These are phyloP conservation scores for Xerocomellus amylosporus DNA, from an alignment of 768 basidiomycete species.

Conservation along the genomic window DNA sequence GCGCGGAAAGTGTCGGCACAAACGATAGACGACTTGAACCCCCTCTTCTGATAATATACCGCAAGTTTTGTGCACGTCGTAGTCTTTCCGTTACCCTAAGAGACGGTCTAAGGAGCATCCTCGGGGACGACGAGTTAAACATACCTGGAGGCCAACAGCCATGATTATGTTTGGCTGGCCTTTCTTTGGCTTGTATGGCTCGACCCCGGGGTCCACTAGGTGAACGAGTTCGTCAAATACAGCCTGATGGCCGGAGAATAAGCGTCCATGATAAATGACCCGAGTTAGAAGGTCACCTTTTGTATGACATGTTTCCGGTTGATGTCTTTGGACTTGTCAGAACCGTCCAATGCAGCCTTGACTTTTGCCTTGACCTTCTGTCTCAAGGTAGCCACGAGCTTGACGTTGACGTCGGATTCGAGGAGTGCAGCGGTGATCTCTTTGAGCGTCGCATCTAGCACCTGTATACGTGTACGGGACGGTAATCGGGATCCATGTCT, in stretches of 20 bases:
- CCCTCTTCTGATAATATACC: slow-evolving; percentile 94
- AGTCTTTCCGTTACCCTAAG: slow-evolving; percentile 94
- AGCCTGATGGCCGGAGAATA: slow-evolving; percentile 49
- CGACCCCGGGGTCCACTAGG: slow-evolving; percentile 92
- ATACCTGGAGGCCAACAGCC: slow-evolving; percentile 93
- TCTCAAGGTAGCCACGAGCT: slow-evolving; percentile 82
- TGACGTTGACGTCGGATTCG: slow-evolving; percentile 98
- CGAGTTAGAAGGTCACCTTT: slow-evolving; percentile 52
- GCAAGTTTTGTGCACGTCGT: slow-evolving; percentile 99
- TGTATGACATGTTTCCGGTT: slow-evolving; percentile 89
- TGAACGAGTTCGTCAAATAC: slow-evolving; percentile 96
- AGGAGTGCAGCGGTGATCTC: slow-evolving; percentile 92
- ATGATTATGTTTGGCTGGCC: slow-evolving; percentile 93
- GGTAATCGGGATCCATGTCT: background rate
- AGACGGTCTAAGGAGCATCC: slow-evolving; percentile 2
- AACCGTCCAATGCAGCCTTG: slow-evolving; percentile 70
- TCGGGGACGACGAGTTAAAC: slow-evolving; percentile 16
- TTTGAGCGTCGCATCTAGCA: slow-evolving; percentile 90
- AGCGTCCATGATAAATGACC: background rate
- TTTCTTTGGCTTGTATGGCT: slow-evolving; percentile 95
- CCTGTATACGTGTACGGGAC: slow-evolving; percentile 44
- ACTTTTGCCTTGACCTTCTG: slow-evolving; percentile 91
- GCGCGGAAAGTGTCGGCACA: slow-evolving; percentile 99
- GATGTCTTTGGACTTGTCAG: slow-evolving; percentile 73
- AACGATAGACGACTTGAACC: slow-evolving; percentile 95